A percentile compares a stretch with the other conserved stretches of the same genome.
These are phyloP conservation scores for Pseudoperonospora humuli DNA, from an alignment of 352 stramenopile genomes.

Conservation along the genomic window DNA sequence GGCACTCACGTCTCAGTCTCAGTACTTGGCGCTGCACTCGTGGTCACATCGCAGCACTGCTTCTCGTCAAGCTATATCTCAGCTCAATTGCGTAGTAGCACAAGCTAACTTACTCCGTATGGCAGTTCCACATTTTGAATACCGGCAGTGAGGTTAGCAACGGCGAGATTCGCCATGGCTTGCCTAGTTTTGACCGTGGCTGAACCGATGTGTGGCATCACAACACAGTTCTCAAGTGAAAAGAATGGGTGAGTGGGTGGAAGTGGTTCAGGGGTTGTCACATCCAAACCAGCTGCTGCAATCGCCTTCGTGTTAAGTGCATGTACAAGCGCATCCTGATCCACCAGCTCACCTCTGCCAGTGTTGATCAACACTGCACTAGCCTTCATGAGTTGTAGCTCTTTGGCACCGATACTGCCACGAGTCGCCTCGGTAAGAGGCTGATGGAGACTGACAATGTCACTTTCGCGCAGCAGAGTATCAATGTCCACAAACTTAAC, in stretches of 20 bases:
- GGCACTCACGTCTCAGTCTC: too few species aligned
- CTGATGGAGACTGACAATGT: conserved; percentile 86
- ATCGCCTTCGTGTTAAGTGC: conserved; percentile 39
- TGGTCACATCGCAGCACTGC: too few species aligned
- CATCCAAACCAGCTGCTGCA: conserved; percentile 69
- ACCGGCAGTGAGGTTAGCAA: conserved; percentile 52
- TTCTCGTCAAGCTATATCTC: too few species aligned
- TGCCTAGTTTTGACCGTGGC: conserved; percentile 63
- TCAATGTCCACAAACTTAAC: conserved; percentile 73
- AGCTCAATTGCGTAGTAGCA: too few species aligned
- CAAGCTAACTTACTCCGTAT: conserved; percentile 32
- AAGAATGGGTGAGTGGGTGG: conserved; percentile 66
- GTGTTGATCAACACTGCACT: conserved; percentile 90
- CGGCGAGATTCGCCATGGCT: conserved; percentile 69
- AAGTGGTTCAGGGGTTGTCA: conserved; percentile 88
- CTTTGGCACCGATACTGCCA: conserved; percentile 58
- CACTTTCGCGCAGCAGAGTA: conserved; percentile 64
- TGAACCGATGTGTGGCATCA: conserved; percentile 45
- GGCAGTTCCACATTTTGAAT: conserved; percentile 33
- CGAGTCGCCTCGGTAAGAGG: conserved; percentile 69
- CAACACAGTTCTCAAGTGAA: conserved; percentile 52
- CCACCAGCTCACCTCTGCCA: conserved; percentile 84
- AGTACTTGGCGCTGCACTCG: too few species aligned
- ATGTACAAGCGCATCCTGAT: conserved; percentile 67
- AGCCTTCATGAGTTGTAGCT: conserved; percentile 77